Evolutionary conservation across 495 filamentous ascomycete genomes (phyloP).

Genomic region (Penicillium coffeae): DNA sequence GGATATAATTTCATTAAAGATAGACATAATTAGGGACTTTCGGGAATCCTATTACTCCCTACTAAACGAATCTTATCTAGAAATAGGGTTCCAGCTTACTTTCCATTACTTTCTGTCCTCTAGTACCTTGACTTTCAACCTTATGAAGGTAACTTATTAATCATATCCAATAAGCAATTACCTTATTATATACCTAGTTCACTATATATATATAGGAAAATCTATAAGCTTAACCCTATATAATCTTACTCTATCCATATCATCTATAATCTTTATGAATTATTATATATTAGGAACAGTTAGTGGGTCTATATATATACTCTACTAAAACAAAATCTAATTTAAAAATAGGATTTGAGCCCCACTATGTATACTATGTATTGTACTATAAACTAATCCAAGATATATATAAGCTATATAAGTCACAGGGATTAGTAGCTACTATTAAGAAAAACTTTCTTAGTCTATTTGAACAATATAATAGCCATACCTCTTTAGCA

Average conservation of each 20-base stretch:
- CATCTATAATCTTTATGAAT: slow-evolving; percentile 30
- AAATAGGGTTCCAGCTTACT: slow-evolving; percentile 9
- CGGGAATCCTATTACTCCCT: not conserved
- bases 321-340: slow-evolving; percentile 1
- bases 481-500: slow-evolving; percentile 1
- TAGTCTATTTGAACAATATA: not conserved
- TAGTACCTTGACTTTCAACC: slow-evolving; percentile 9
- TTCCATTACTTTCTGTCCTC: slow-evolving; percentile 1
- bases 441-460: not conserved
- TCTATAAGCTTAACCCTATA: slow-evolving; percentile 1
- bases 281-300: slow-evolving; percentile 26
- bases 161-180: slow-evolving; percentile 6
- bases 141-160: slow-evolving; percentile 11
- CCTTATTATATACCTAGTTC: slow-evolving; percentile 1
- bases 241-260: slow-evolving; percentile 15
- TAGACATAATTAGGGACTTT: not conserved
- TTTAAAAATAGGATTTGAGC: not conserved
- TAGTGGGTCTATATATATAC: slow-evolving; percentile 13
- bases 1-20: not conserved
- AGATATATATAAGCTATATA: not conserved
- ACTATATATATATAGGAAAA: slow-evolving; percentile 15
- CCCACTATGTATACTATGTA: not conserved
- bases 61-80: slow-evolving; percentile 8
- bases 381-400: not conserved
- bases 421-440: not conserved